Conservation (phyloP, 2,329 filamentous ascomycete species). For the Fusarium camptoceras region DNA sequence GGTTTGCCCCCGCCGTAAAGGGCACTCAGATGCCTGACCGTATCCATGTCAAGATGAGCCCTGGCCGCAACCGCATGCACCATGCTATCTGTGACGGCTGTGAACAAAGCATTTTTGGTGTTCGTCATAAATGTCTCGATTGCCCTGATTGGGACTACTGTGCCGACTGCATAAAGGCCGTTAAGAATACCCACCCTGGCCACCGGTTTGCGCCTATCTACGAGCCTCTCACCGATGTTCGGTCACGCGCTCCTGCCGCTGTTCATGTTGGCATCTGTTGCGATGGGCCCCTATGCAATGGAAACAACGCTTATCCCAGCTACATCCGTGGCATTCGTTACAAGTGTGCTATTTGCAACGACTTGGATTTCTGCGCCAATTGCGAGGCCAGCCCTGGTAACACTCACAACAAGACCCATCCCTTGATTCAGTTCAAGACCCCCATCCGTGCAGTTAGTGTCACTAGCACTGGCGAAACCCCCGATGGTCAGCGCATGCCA, state of each 20-base stretch:
- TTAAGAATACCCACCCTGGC: slow-evolving; percentile 76
- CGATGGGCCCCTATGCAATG: slow-evolving; percentile 88
- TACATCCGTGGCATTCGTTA: slow-evolving; percentile 92
- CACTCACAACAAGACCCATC: slow-evolving; percentile 93
- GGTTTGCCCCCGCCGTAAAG: slow-evolving; percentile 76
- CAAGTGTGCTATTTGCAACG: slow-evolving; percentile 96
- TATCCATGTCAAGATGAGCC: slow-evolving; percentile 75
- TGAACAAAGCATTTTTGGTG: slow-evolving; percentile 85
- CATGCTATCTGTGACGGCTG: slow-evolving; percentile 95
- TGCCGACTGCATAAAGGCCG: slow-evolving; percentile 75
- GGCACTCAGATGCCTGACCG: slow-evolving; percentile 70
- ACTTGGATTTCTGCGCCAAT: slow-evolving; percentile 93
- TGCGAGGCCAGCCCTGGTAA: slow-evolving; percentile 91
- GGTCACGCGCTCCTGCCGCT: slow-evolving; percentile 47
- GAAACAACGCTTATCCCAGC: slow-evolving; percentile 62
- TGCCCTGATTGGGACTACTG: slow-evolving; percentile 99
- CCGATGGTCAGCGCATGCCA: slow-evolving; percentile 72
- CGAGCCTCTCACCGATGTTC: slow-evolving; percentile 66
- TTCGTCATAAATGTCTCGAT: slow-evolving; percentile 95
- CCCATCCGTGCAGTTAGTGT: slow-evolving; percentile 90
- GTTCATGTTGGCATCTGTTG: slow-evolving; percentile 91
- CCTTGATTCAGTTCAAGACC: slow-evolving; percentile 96
- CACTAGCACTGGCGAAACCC: slow-evolving; percentile 83
- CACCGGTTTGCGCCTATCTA: slow-evolving; percentile 94
- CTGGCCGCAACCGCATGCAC: slow-evolving; percentile 85